Base-by-base conservation (phyloP, 257 asterid species). In the Cordia subcordata region DNA sequence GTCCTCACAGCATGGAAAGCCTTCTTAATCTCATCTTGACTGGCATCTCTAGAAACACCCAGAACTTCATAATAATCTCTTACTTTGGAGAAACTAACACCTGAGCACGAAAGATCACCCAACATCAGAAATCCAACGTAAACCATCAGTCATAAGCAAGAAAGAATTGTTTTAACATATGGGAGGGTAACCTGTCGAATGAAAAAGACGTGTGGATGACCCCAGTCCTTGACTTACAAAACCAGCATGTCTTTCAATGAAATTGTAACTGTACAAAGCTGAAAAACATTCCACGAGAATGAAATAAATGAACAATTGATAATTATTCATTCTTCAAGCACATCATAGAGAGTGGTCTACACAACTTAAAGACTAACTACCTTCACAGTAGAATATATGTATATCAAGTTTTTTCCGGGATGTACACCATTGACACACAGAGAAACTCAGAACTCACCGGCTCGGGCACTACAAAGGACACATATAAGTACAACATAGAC, bases 1-100 rank as follows among this genome's bases (percentile, higher is more conserved):
- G 47, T 62, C 72, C 95, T 84, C 68, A 92, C 98, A 57, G 61
- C 80, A 62, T 78, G 96, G 70, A 77, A 92, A 65, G 95, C 94
- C 83, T 81, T 88, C 79, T 92, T 92, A 58, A 92, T 92, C 76
- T 88, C 96, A 65, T 85, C 85, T 14, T 58, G 70, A 55, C 66
- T 78, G 62, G 98, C 85, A 70, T 82, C 81, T 49, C 67, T 73
- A 37, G 98, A 70, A 62, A 92, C 67, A 4, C 95, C 98, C 50
- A 92, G 95, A 62, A 82, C 72, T 67, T 81, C 93, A 72, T 92
- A 92, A 70, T 78, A 78, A 77, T 84, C 93, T 51, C 75, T 81
- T 23, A 77, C 71, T 16, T 55, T 58, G 17, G 86, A 77, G 58
- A 46, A 70, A 65, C 71, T 57, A 62, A 68, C 63, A 58, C 91